These are phyloP conservation scores for Phytophthora ramorum DNA, from an alignment of 352 stramenopile genomes.

Conservation along the genomic window DNA sequence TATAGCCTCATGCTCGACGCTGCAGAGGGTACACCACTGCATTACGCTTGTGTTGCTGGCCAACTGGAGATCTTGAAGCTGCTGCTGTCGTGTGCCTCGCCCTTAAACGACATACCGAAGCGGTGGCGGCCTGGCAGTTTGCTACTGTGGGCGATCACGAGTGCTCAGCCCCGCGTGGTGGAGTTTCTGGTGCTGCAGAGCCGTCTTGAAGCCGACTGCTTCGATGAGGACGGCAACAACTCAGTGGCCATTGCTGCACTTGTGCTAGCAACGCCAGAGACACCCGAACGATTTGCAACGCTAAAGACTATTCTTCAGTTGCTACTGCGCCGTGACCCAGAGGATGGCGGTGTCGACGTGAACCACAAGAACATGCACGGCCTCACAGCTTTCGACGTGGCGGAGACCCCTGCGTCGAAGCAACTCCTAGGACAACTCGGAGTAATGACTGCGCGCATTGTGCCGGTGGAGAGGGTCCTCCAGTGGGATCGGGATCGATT, in stretches of 20 bases:
- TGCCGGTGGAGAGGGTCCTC: conserved; percentile 58
- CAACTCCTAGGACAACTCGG: conserved; percentile 49
- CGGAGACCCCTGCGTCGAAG: conserved; percentile 52
- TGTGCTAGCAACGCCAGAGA: conserved; percentile 35
- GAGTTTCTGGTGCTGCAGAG: conserved; percentile 60
- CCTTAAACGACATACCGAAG: conserved; percentile 24
- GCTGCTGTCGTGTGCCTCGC: conserved; percentile 32
- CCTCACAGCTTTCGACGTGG: conserved; percentile 65
- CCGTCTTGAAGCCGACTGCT: conserved; percentile 57
- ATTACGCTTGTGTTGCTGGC: conserved; percentile 66
- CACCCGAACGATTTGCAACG: conserved; percentile 13
- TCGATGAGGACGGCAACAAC: conserved; percentile 82
- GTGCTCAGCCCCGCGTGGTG: conserved; percentile 45
- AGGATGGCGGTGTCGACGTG: conserved; percentile 48
- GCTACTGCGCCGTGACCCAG: conserved; percentile 35
- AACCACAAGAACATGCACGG: conserved; percentile 80
- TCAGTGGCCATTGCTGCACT: conserved; percentile 59
- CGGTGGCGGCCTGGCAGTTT: conserved; percentile 52
- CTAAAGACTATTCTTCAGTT: conserved; percentile 34
- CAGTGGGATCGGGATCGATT: conserved; percentile 59
- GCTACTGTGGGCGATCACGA: conserved; percentile 72
- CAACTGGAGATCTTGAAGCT: conserved; percentile 73
- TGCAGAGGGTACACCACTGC: conserved; percentile 64
- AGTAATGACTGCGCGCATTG: conserved; percentile 47
- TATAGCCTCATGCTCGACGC: conserved; percentile 60